Conservation (phyloP, 2,329 filamentous ascomycete genomes). For the Seiridium cupressi region DNA sequence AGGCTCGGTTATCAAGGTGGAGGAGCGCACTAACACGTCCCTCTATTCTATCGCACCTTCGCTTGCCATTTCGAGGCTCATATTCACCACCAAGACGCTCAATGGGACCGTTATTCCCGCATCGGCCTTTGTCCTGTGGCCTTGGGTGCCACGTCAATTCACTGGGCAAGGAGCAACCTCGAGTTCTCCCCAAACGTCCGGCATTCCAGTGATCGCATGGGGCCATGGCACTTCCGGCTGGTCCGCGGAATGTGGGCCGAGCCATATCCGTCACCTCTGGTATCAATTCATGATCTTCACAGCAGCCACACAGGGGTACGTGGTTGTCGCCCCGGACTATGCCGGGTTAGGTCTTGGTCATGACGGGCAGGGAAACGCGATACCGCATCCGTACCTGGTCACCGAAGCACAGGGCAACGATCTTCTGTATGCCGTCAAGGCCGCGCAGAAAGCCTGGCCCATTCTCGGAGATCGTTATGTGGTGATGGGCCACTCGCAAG, state of each 20-base stretch:
- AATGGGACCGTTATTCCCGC: conserved; percentile 10
- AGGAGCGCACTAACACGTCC: conserved; percentile 3
- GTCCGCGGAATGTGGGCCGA: neutral
- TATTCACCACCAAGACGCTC: conserved; percentile 9
- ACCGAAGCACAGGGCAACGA: neutral
- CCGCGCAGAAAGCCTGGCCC: neutral
- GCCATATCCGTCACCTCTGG: neutral
- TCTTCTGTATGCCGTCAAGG: neutral
- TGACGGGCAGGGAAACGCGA: neutral
- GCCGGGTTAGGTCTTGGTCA: conserved; percentile 1
- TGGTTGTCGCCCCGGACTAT: neutral
- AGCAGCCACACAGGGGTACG: neutral
- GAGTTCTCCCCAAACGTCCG: neutral
- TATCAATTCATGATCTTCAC: neutral
- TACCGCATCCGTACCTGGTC: neutral
- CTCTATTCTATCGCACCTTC: conserved; percentile 4
- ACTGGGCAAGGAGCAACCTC: neutral
- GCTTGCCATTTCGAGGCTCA: conserved; percentile 5
- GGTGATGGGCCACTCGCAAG: conserved; percentile 1
- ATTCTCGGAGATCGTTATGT: neutral
- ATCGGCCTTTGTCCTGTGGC: conserved; percentile 10
- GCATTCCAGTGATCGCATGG: conserved; percentile 6
- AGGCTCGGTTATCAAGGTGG: neutral
- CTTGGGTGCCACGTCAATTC: conserved; percentile 6
- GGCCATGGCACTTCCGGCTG: conserved; percentile 5